Evolutionary conservation across 164 flowering plant species (phyloP).

Genomic region (Cinnamomum micranthum): DNA sequence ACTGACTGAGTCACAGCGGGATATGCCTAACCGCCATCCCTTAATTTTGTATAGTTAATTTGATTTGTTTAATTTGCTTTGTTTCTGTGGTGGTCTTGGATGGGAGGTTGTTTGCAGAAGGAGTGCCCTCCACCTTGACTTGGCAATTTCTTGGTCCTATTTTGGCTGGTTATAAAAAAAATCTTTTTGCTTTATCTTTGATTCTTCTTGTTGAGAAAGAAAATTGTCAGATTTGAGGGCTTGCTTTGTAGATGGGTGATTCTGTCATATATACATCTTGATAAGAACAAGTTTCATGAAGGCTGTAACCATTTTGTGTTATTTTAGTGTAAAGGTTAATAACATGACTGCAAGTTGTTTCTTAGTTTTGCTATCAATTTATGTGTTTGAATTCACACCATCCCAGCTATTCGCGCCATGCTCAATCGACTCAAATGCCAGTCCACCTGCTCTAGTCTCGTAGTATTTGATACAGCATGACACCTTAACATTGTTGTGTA

Average conservation of each 20-base stretch:
- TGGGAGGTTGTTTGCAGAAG: constrained; percentile 55
- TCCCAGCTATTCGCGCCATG: not conserved
- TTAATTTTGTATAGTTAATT: constrained; percentile 11
- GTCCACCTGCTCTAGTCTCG: no score
- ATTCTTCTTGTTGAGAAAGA: not conserved
- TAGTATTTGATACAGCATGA: no score
- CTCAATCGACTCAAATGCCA: no score
- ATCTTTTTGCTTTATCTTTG: not conserved
- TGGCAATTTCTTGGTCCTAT: not conserved
- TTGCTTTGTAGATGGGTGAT: not conserved
- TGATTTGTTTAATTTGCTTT: not conserved
- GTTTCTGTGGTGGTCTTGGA: constrained; percentile 38
- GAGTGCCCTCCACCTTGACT: constrained; percentile 7
- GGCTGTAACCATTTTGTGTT: not conserved
- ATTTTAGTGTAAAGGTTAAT: not conserved
- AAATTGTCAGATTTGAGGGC: not conserved
- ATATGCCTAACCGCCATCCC: not conserved
- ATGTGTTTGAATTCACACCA: not conserved
- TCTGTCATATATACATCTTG: not conserved
- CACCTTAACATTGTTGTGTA: no score
- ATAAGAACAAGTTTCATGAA: not conserved
- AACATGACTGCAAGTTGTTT: not conserved
- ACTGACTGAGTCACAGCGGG: constrained; percentile 27
- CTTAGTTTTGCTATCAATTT: not conserved
- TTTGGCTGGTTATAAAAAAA: not conserved